Conservation (phyloP, 2,329 filamentous ascomycete species). For the Dactylellina drechsleri region DNA sequence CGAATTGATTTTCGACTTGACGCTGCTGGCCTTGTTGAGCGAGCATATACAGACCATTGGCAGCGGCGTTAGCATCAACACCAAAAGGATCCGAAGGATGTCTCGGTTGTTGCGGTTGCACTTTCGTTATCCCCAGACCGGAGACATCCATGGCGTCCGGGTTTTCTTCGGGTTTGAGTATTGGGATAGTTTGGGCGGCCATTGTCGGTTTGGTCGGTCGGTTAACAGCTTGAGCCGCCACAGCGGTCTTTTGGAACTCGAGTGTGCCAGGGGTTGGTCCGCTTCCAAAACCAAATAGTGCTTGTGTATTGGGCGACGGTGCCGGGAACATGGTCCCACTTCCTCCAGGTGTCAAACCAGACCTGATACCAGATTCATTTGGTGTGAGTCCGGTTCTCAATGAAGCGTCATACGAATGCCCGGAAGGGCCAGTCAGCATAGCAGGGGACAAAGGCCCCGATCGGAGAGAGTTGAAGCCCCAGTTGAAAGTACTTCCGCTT, state of each 20-base stretch:
- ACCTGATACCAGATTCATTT: conserved; percentile 92
- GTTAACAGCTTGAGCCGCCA: conserved; percentile 73
- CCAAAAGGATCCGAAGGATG: conserved; percentile 75
- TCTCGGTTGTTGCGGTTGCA: conserved; percentile 59
- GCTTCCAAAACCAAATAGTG: conserved; percentile 80
- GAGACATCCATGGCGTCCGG: conserved; percentile 57
- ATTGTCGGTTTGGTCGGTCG: conserved; percentile 61
- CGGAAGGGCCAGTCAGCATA: conserved; percentile 86
- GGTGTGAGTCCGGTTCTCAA: conserved; percentile 86
- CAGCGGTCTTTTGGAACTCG: conserved; percentile 92
- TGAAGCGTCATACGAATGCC: conserved; percentile 73
- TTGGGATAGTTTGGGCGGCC: conserved; percentile 60
- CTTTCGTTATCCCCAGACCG: conserved; percentile 56
- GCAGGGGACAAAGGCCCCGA: conserved; percentile 94
- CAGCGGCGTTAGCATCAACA: conserved; percentile 89
- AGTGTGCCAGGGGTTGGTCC: conserved; percentile 88
- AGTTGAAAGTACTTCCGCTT: conserved; percentile 79
- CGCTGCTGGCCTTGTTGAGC: conserved; percentile 73
- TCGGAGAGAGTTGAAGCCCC: conserved; percentile 83
- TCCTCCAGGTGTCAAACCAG: conserved; percentile 90
- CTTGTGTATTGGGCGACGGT: conserved; percentile 82
- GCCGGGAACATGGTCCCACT: conserved; percentile 97
- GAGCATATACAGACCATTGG: conserved; percentile 91
- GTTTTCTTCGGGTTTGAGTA: conserved; percentile 66
- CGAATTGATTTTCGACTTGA: conserved; percentile 65